Conservation (phyloP, 352 stramenopile genomes). For the Globisporangium apiculatum region DNA sequence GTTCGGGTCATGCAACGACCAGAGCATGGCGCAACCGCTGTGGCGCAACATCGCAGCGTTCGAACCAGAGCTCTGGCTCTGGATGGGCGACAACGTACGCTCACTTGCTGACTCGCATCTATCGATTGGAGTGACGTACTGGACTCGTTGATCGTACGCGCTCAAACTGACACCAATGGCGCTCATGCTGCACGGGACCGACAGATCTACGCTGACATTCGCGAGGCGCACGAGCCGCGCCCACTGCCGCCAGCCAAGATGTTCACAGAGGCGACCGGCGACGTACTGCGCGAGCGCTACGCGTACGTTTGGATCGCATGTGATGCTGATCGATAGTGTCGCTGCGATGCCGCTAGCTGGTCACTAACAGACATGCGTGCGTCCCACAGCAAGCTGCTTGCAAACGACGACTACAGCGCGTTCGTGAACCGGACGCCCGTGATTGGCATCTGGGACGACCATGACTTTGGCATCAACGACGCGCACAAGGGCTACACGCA, state of each 20-base stretch:
- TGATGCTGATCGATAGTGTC: neutral
- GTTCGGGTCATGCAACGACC: conserved; percentile 86
- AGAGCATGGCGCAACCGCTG: conserved; percentile 76
- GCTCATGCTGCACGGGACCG: neutral
- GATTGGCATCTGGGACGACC: conserved; percentile 88
- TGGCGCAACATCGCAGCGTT: conserved; percentile 56
- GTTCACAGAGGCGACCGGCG: conserved; percentile 44
- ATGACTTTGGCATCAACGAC: conserved; percentile 91
- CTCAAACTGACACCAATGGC: neutral
- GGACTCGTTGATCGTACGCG: neutral
- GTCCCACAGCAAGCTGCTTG: conserved; percentile 40
- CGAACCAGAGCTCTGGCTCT: conserved; percentile 73
- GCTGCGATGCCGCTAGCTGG: too few relatives aligned
- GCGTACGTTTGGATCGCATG: conserved; percentile 24
- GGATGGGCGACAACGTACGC: conserved; percentile 84
- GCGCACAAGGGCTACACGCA: conserved; percentile 67
- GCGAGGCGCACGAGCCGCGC: conserved; percentile 36
- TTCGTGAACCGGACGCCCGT: conserved; percentile 61
- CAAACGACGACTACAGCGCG: conserved; percentile 55
- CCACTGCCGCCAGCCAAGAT: conserved; percentile 43
- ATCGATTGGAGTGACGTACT: too few relatives aligned
- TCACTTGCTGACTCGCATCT: too few relatives aligned
- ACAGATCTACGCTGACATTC: conserved; percentile 77
- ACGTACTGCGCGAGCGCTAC: conserved; percentile 52
- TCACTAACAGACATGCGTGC: conserved; percentile 6